Evolutionary conservation across 2,329 filamentous ascomycete species (phyloP).

Genomic region (Xylaria sp.): DNA sequence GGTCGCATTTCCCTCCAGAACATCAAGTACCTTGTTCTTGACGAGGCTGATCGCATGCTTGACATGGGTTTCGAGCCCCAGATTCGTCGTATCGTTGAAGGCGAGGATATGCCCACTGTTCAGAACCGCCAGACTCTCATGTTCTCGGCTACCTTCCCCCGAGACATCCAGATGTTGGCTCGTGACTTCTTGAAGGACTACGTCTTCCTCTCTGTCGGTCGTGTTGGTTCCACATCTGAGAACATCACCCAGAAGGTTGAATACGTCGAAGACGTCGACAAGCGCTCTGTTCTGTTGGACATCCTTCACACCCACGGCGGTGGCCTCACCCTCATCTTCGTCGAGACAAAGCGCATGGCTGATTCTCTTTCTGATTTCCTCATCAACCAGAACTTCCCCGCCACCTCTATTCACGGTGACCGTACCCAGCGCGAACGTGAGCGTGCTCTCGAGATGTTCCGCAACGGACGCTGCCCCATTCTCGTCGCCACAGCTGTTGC

Average conservation of each 20-base stretch:
- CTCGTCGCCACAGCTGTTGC: slow-evolving; percentile 95
- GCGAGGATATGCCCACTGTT: slow-evolving; percentile 91
- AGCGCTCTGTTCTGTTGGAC: slow-evolving; percentile 94
- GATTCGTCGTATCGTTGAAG: slow-evolving; percentile 96
- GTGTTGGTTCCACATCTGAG: slow-evolving; percentile 98
- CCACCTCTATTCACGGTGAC: slow-evolving; percentile 97
- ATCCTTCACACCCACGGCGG: slow-evolving; percentile 91
- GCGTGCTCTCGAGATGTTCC: slow-evolving; percentile 95
- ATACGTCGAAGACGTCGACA: slow-evolving; percentile 94
- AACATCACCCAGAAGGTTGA: slow-evolving; percentile 99
- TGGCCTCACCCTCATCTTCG: slow-evolving; percentile 92
- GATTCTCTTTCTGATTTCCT: slow-evolving; percentile 96
- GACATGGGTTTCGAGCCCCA: slow-evolving; percentile 99
- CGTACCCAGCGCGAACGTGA: slow-evolving; percentile 98
- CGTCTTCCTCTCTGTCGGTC: slow-evolving; percentile 96
- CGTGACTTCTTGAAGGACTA: slow-evolving; percentile 99
- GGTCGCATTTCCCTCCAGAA: slow-evolving; percentile 95
- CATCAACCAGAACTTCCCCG: slow-evolving; percentile 97
- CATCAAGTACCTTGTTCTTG: slow-evolving; percentile 98
- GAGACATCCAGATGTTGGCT: slow-evolving; percentile 98
- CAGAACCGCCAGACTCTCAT: slow-evolving; percentile 92
- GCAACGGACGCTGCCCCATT: slow-evolving; percentile 90
- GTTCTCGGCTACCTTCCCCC: slow-evolving; percentile 99
- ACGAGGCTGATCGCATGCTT: slow-evolving; percentile 99
- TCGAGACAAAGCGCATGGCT: slow-evolving; percentile 99